Conservation (phyloP, 1,139 yeast species). For the Yamadazyma blattariae region DNA sequence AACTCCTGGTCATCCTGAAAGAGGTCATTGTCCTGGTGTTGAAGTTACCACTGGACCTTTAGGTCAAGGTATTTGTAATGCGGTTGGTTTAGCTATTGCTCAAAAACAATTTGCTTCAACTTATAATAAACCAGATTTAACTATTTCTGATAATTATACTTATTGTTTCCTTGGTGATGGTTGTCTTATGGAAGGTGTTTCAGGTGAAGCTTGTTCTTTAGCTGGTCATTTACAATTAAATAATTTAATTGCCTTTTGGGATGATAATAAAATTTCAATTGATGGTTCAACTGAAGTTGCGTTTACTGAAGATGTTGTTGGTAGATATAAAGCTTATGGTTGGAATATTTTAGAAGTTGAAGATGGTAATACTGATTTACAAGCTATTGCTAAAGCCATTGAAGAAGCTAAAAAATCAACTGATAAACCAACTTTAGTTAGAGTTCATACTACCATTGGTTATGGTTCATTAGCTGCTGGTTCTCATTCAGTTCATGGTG, state of each 20-base stretch:
- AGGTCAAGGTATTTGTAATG: conserved; percentile 97
- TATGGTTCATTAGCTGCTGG: conserved; percentile 87
- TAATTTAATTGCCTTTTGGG: conserved; percentile 94
- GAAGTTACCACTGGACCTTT: conserved; percentile 99
- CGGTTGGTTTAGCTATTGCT: conserved; percentile 96
- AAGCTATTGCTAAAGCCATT: conserved; percentile 71
- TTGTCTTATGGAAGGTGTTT: conserved; percentile 97
- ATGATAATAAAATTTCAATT: conserved; percentile 94
- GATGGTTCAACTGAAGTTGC: conserved; percentile 92
- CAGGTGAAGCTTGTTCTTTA: conserved; percentile 89
- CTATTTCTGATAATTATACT: conserved; percentile 71
- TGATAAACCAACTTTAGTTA: conserved; percentile 88
- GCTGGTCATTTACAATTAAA: conserved; percentile 97
- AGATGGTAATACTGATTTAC: conserved; percentile 80
- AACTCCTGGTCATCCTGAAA: conserved; percentile 98
- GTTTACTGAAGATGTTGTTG: conserved; percentile 89
- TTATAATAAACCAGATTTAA: conserved; percentile 84
- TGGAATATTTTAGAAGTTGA: conserved; percentile 84
- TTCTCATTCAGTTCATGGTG: conserved; percentile 93
- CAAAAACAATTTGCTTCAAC: conserved; percentile 90
- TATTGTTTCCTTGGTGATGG: conserved; percentile 94
- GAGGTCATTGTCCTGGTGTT: conserved; percentile 74
- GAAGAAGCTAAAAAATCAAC: conserved; percentile 67
- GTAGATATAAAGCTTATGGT: conserved; percentile 89
- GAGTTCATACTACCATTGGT: conserved; percentile 90